Conservation (phyloP, 306 rosid genomes). For the Albizia julibrissin region DNA sequence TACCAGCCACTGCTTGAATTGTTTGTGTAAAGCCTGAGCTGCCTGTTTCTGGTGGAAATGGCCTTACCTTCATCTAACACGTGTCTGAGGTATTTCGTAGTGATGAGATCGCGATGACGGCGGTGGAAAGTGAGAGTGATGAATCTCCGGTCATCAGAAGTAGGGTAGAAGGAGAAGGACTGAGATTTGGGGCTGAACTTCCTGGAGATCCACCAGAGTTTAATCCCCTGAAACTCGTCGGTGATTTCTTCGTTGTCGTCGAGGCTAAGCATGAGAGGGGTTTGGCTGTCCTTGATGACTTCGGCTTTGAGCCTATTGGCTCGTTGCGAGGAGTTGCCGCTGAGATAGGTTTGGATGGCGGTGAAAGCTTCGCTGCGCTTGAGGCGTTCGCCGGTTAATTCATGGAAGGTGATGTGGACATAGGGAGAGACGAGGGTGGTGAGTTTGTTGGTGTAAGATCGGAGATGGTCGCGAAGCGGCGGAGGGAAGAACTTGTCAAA, state of each 20-base stretch:
- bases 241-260: slow-evolving; percentile 51
- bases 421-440: neutral
- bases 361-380: slow-evolving; percentile 38
- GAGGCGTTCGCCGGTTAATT: slow-evolving; percentile 18
- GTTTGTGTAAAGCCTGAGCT: neutral
- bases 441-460: slow-evolving; percentile 11
- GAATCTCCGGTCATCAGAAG: slow-evolving; percentile 23
- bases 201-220: neutral
- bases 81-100: slow-evolving; percentile 26
- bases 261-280: slow-evolving; percentile 36
- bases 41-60: slow-evolving; percentile 9
- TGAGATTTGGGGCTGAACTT: neutral
- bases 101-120: slow-evolving; percentile 27
- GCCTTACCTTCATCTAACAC: slow-evolving; percentile 31
- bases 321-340: slow-evolving; percentile 9
- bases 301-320: slow-evolving; percentile 34
- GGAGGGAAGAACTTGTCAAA: slow-evolving; percentile 33
- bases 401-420: slow-evolving; percentile 33
- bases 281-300: slow-evolving; percentile 35
- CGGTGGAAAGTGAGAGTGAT: slow-evolving; percentile 37
- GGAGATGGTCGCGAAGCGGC: slow-evolving; percentile 17
- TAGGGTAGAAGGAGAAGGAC: neutral
- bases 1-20: neutral
- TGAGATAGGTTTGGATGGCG: slow-evolving; percentile 40
- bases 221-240: neutral